These are phyloP conservation scores for Tuber microsphaerosporum DNA, from an alignment of 495 filamentous ascomycete species.

Conservation along the genomic window DNA sequence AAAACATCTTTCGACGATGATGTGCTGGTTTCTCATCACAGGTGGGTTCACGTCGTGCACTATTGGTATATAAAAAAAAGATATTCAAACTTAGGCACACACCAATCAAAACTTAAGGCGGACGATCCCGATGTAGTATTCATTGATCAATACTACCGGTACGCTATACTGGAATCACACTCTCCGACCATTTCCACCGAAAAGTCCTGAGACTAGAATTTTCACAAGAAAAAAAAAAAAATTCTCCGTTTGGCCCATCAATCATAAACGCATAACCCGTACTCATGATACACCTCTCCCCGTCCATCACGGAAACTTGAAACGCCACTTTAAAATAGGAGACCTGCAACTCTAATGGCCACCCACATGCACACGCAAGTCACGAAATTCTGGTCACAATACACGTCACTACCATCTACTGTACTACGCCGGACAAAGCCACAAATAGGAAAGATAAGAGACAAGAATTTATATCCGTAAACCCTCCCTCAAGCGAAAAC, in stretches of 20 bases:
- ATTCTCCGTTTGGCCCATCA: background rate
- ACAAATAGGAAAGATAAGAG: background rate
- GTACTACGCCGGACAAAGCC: background rate
- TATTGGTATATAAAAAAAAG: background rate
- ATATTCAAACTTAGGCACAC: background rate
- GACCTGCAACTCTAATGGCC: background rate
- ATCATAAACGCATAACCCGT: background rate
- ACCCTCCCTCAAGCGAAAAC: background rate
- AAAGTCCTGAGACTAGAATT: background rate
- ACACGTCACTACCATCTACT: background rate
- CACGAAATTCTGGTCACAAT: background rate
- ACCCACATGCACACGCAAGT: background rate
- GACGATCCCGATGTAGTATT: background rate
- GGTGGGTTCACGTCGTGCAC: background rate
- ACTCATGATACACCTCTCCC: background rate
- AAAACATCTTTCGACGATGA: background rate
- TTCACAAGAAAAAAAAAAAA: background rate
- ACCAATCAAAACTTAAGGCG: background rate
- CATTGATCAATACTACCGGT: background rate
- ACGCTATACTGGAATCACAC: background rate
- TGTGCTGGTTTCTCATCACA: background rate
- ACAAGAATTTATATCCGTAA: background rate
- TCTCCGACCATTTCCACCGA: background rate
- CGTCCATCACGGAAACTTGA: background rate
- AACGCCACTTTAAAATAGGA: background rate